These are phyloP conservation scores for Porcisia hertigi DNA, from an alignment of 208 protist species.

Conservation along the genomic window DNA sequence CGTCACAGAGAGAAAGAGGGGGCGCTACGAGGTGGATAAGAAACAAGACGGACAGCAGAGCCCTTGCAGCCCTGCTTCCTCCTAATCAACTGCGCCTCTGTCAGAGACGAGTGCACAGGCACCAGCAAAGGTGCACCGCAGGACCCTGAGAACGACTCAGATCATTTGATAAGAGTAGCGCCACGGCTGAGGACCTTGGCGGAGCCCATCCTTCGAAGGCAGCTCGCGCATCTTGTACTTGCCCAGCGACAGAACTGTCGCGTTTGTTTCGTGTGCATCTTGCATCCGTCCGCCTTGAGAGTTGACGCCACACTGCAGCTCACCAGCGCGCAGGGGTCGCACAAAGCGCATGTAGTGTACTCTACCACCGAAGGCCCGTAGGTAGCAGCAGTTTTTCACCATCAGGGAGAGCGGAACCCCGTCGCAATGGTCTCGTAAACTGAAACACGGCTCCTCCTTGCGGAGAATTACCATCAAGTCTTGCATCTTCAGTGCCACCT, in stretches of 20 bases:
- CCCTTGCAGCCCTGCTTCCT: not conserved
- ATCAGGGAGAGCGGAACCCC: conserved; percentile 78
- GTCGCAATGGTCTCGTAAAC: conserved; percentile 60
- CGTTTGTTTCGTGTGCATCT: not conserved
- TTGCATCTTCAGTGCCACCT: conserved; percentile 49
- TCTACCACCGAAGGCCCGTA: conserved; percentile 61
- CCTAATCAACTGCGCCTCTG: not conserved
- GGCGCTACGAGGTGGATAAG: not conserved
- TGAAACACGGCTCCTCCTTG: conserved; percentile 56
- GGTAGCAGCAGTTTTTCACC: conserved; percentile 77
- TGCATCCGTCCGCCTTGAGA: not conserved
- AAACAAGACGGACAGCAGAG: not conserved
- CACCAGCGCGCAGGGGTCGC: conserved; percentile 21
- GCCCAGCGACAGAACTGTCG: conserved; percentile 38
- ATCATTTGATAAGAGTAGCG: conserved; percentile 60
- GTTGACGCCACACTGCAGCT: not conserved
- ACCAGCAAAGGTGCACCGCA: not conserved
- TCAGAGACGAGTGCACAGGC: not conserved
- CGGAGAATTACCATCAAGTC: conserved; percentile 69
- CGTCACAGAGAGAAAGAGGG: not conserved
- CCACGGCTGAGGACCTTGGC: conserved; percentile 83
- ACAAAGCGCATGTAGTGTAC: conserved; percentile 84
- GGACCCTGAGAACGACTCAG: conserved; percentile 1
- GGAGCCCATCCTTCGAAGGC: conserved; percentile 73
- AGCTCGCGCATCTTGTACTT: conserved; percentile 89